phyloP scores from a whole-genome alignment of 2,329 filamentous ascomycete genomes.

The Parastagonospora nodorum region DNA sequence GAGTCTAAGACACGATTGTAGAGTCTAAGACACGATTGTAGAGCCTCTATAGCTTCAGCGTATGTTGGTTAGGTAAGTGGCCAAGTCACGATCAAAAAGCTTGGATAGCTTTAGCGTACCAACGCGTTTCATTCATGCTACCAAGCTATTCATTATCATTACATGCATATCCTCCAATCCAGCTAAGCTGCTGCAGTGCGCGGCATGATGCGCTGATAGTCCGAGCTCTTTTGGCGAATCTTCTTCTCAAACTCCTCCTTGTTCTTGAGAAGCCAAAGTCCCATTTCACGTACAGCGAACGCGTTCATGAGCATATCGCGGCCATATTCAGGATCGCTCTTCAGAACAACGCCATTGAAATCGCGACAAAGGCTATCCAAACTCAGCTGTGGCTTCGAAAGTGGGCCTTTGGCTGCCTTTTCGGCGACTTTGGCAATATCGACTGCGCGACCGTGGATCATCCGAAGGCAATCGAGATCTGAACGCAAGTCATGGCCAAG shows the following conservation, averaged over 20 bases:
- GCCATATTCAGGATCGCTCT: constrained; percentile 31
- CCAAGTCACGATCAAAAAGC: neutral
- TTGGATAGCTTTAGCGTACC: neutral
- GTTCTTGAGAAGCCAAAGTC: constrained; percentile 54
- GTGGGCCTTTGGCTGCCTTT: constrained; percentile 38
- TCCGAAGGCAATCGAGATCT: constrained; percentile 41
- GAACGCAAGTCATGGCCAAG: constrained; percentile 40
- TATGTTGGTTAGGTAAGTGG: neutral
- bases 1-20: no score
- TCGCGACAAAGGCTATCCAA: constrained; percentile 36
- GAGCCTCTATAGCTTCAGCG: no score
- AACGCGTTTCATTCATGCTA: neutral
- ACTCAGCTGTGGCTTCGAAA: constrained; percentile 37
- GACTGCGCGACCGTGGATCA: constrained; percentile 41
- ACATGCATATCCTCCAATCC: neutral
- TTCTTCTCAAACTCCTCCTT: constrained; percentile 43
- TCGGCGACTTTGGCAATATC: constrained; percentile 39
- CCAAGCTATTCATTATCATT: neutral
- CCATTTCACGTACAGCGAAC: constrained; percentile 55
- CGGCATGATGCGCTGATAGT: constrained; percentile 24
- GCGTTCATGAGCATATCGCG: constrained; percentile 59
- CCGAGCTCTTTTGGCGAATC: constrained; percentile 37
- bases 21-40: no score
- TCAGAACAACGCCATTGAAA: constrained; percentile 15
- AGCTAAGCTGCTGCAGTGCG: neutral